These are phyloP conservation scores for Penicillium verhagenii DNA, from an alignment of 495 filamentous ascomycete species.

Conservation along the genomic window DNA sequence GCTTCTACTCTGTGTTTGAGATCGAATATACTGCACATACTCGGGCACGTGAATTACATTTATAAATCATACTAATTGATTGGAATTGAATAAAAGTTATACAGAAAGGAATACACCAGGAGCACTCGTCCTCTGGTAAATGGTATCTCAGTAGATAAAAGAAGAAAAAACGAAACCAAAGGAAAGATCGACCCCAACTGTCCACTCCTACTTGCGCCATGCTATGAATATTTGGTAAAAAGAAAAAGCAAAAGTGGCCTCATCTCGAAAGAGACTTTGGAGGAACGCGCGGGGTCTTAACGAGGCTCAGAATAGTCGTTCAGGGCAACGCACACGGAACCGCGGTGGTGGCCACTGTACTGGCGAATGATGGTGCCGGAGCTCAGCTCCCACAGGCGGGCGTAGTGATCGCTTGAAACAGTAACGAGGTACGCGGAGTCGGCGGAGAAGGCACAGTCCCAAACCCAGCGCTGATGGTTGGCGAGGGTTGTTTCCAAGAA, in stretches of 20 bases:
- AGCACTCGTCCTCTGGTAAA: not conserved
- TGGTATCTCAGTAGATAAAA: not conserved
- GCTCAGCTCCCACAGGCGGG: constrained; percentile 89
- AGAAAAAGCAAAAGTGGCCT: too few relatives aligned
- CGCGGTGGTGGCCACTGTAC: constrained; percentile 96
- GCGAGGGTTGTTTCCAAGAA: constrained; percentile 85
- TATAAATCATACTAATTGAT: not conserved
- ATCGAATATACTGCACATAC: too few relatives aligned
- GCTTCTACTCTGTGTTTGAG: too few relatives aligned
- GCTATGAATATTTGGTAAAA: constrained; percentile 12
- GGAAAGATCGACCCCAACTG: not conserved
- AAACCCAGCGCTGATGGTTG: constrained; percentile 98
- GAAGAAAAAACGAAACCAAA: not conserved
- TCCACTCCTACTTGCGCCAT: constrained; percentile 13
- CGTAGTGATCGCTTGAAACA: constrained; percentile 95
- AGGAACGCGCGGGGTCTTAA: constrained; percentile 10
- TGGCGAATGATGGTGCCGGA: constrained; percentile 88
- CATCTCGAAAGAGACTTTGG: not conserved
- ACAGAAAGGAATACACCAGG: not conserved
- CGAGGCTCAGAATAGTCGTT: constrained; percentile 90
- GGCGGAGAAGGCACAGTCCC: constrained; percentile 98
- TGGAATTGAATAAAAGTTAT: not conserved
- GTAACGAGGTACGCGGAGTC: constrained; percentile 98
- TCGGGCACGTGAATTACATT: too few relatives aligned
- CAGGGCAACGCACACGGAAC: constrained; percentile 91